These are phyloP conservation scores for Zostera marina DNA, from an alignment of 116 monocot genomes.

Conservation along the genomic window DNA sequence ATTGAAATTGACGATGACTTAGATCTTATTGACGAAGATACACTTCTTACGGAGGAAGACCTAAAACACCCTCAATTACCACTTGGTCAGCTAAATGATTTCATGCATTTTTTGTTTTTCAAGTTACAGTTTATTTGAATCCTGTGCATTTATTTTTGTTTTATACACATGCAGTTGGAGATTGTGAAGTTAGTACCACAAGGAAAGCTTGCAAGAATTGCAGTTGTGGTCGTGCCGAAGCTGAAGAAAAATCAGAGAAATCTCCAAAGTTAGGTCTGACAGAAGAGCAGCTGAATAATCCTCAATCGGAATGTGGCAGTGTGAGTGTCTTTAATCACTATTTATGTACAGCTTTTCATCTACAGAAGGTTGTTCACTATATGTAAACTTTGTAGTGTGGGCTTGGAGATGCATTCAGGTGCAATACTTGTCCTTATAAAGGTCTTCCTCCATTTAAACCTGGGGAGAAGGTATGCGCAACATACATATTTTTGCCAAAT, in stretches of 20 bases:
- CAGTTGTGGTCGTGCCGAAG: slow-evolving; percentile 83
- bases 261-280: slow-evolving; percentile 61
- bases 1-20: slow-evolving; percentile 70
- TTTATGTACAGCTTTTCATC: not conserved
- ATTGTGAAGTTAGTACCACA: slow-evolving; percentile 76
- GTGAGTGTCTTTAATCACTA: slow-evolving; percentile 18
- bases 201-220: slow-evolving; percentile 99
- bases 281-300: slow-evolving; percentile 61
- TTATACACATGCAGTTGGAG: slow-evolving; percentile 36
- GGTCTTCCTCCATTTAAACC: slow-evolving; percentile 81
- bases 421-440: slow-evolving; percentile 62
- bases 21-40: slow-evolving; percentile 90
- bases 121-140: not conserved
- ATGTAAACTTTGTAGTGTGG: slow-evolving; percentile 53
- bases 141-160: not conserved
- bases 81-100: slow-evolving; percentile 23
- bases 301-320: slow-evolving; percentile 88
- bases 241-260: slow-evolving; percentile 71
- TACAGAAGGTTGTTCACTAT: not conserved
- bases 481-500: not conserved
- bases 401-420: slow-evolving; percentile 93
- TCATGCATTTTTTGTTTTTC: not conserved
- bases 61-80: slow-evolving; percentile 76
- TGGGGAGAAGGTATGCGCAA: slow-evolving; percentile 59
- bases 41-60: slow-evolving; percentile 81